Percentiles rank a stretch among this genome's conserved stretches.
Evolutionary conservation across 2,329 filamentous ascomycete species (phyloP).

Genomic region (Meredithiella fracta): DNA sequence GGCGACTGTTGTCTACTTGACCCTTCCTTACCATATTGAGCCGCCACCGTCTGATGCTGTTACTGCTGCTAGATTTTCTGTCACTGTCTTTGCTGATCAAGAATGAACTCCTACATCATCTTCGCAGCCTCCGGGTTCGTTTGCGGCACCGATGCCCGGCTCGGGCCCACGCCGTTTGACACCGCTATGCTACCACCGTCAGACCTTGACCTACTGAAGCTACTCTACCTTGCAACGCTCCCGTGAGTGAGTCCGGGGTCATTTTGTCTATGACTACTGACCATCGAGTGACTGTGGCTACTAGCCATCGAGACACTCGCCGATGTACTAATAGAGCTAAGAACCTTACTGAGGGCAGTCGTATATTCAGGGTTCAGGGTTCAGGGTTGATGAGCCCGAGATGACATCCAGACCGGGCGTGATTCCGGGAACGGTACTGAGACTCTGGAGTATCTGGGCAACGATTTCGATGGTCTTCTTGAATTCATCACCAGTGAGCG

Average conservation of each 20-base stretch:
- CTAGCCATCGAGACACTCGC: background rate
- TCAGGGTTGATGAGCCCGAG: background rate
- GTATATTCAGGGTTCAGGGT: too few species aligned
- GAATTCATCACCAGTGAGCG: slow-evolving; percentile 1
- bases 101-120: background rate
- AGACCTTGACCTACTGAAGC: background rate
- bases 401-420: background rate
- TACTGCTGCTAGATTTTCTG: background rate
- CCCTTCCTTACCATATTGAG: background rate
- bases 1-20: background rate
- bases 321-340: background rate
- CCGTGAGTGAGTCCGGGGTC: background rate
- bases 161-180: too few species aligned
- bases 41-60: too few species aligned
- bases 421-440: background rate
- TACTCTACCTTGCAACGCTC: background rate
- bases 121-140: background rate
- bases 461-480: slow-evolving; percentile 8
- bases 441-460: slow-evolving; percentile 7
- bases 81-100: background rate
- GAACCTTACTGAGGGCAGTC: background rate
- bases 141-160: background rate
- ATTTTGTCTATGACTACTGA: background rate
- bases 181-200: too few species aligned
- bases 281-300: background rate